Evolutionary conservation across 331 rosid genomes (phyloP), one percentile per base, ranked within the genome.

Genomic region (Quercus phellos): DNA sequence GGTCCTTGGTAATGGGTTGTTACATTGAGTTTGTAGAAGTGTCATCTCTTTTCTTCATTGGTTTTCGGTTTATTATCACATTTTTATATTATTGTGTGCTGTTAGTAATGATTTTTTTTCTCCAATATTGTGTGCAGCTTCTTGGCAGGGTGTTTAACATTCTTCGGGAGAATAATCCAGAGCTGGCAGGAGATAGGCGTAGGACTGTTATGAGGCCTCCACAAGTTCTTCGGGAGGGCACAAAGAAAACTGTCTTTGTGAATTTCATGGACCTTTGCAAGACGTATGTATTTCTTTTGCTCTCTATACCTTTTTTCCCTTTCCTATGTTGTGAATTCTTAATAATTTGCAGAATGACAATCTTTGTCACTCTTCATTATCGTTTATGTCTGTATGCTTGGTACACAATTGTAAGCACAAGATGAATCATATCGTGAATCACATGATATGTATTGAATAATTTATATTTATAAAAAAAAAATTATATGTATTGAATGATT

Each of bases 181-280:
- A 94, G 75, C 92, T 94, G 74, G 94, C 98, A 19, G 98, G 98
- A 26, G 98, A 93, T 79, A 83, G 97, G 78, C 90, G 97, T 61
- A 84, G 98, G 85, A 94, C 98, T 38, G 98, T 94, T 59, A 92
- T 94, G 97, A 90, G 98, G 90, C 98, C 98, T 80, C 98, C 98
- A 16, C 97, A 94, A 87, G 98, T 94, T 79, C 97, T 94, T 77
- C 98, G 98, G 68, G 98, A 94, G 74, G 98, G 98, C 84, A 94
- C 98, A 64, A 94, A 94, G 92, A 94, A 94, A 92, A 92, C 98
- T 54, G 98, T 94, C 27, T 95, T 92, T 72, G 98, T 93, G 80
- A 95, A 95, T 74, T 95, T 95, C 84, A 95, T 95, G 98, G 99
- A 95, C 81, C 88, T 94, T 5, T 94, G 98, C 91, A 94, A 92